phyloP scores from a whole-genome alignment of 768 basidiomycete genomes.

The Russula griseocarnosa region DNA sequence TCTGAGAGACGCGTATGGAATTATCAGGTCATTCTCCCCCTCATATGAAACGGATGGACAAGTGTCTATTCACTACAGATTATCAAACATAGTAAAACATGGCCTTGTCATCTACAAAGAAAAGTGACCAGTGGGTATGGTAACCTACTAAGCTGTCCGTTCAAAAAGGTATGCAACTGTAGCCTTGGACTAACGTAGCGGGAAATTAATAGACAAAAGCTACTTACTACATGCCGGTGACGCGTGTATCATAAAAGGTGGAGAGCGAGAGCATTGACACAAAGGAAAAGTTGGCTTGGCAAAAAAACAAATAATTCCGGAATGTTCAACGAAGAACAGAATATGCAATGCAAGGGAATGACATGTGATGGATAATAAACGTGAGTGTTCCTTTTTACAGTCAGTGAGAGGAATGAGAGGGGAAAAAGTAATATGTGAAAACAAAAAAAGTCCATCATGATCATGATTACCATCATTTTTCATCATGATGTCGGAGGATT shows the following conservation, averaged over 20 bases:
- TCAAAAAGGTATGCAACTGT: not conserved
- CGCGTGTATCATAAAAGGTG: not conserved
- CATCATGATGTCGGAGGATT: conserved; percentile 4
- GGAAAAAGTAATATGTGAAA: not conserved
- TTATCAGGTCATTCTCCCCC: no score
- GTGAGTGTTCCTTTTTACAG: conserved; percentile 15
- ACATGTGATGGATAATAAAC: not conserved
- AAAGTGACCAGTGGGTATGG: not conserved
- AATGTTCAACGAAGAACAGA: conserved; percentile 3
- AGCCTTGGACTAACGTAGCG: not conserved
- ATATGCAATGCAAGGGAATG: conserved; percentile 17
- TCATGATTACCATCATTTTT: conserved; percentile 5
- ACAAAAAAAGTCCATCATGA: not conserved
- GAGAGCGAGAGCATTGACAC: not conserved
- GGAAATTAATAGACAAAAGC: conserved; percentile 15
- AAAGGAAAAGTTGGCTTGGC: not conserved
- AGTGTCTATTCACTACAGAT: not conserved
- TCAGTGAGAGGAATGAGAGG: no score
- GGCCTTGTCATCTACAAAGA: not conserved
- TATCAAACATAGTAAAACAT: not conserved
- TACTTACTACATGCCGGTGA: not conserved
- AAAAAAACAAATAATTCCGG: not conserved
- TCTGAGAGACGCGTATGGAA: not conserved
- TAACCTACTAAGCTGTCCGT: not conserved
- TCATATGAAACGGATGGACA: not conserved